Conservation (phyloP, 2,329 filamentous ascomycete genomes). For the Raffaelea albimanens region DNA sequence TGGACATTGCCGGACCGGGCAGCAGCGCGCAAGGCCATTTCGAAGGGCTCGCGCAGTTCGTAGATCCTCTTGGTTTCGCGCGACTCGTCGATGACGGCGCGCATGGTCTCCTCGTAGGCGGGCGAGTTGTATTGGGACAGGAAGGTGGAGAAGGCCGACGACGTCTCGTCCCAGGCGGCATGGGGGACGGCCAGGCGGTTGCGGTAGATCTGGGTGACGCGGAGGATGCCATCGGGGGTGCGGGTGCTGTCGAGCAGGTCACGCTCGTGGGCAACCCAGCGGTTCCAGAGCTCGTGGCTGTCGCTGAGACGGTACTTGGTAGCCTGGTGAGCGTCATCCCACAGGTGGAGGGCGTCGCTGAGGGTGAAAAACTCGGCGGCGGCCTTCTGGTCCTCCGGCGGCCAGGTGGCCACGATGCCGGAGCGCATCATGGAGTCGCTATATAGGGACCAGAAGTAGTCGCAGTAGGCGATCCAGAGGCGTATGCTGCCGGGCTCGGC, state of each 20-base stretch:
- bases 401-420: conserved; percentile 43
- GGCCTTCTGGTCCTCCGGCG: conserved; percentile 58
- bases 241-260: conserved; percentile 52
- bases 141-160: conserved; percentile 65
- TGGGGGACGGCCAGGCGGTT: conserved; percentile 66
- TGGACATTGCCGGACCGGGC: conserved; percentile 44
- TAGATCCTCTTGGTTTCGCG: conserved; percentile 55
- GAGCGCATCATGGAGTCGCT: conserved; percentile 47
- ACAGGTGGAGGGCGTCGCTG: conserved; percentile 55
- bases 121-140: conserved; percentile 59
- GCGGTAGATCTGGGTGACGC: conserved; percentile 60
- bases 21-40: conserved; percentile 55
- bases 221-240: conserved; percentile 48
- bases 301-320: conserved; percentile 67
- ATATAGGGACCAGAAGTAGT: conserved; percentile 67
- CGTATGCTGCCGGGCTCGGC: conserved; percentile 66
- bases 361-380: conserved; percentile 65
- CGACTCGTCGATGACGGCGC: conserved; percentile 53
- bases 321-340: conserved; percentile 61
- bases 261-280: conserved; percentile 64
- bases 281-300: conserved; percentile 71
- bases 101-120: conserved; percentile 69
- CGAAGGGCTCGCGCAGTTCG: conserved; percentile 55
- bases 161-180: conserved; percentile 64
- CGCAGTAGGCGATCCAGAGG: conserved; percentile 69